Conservation (phyloP, 2,329 filamentous ascomycete genomes). For the Cercospora sp. region DNA sequence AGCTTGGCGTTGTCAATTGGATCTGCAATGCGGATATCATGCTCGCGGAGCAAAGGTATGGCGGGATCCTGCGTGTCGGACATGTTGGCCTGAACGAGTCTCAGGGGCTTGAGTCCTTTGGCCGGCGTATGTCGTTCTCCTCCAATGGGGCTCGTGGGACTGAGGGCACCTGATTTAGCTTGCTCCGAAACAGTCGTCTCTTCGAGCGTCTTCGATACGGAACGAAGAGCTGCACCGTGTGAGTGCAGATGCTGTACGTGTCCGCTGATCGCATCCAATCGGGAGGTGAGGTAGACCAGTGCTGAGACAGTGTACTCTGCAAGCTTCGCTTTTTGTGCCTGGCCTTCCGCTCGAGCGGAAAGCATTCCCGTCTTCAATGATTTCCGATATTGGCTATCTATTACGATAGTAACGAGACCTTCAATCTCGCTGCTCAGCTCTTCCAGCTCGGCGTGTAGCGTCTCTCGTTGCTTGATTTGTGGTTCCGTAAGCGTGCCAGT, state of each 20-base stretch:
- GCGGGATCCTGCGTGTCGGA: constrained; percentile 36
- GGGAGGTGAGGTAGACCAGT: constrained; percentile 45
- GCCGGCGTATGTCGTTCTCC: constrained; percentile 14
- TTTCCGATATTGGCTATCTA: constrained; percentile 66
- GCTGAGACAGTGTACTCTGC: constrained; percentile 46
- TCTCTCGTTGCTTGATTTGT: constrained; percentile 40
- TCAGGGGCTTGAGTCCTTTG: constrained; percentile 37
- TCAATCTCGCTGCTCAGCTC: constrained; percentile 69
- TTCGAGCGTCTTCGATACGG: constrained; percentile 30
- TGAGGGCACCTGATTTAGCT: constrained; percentile 11
- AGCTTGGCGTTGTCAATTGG: constrained; percentile 22
- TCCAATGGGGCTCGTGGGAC: constrained; percentile 36
- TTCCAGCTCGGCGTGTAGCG: constrained; percentile 64
- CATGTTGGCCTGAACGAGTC: constrained; percentile 36
- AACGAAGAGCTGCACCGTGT: constrained; percentile 30
- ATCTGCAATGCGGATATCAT: constrained; percentile 33
- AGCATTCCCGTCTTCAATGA: constrained; percentile 55
- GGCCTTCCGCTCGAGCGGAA: constrained; percentile 40
- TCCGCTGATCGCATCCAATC: constrained; percentile 35
- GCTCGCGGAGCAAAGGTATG: constrained; percentile 33
- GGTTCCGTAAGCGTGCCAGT: constrained; percentile 30
- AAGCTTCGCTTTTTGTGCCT: constrained; percentile 44
- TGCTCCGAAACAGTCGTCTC: constrained; percentile 17
- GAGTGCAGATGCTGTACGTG: constrained; percentile 35
- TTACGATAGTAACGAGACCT: constrained; percentile 69